A percentile compares a stretch with the other conserved stretches of the same genome.
phyloP scores from a whole-genome alignment of 345 rosid species.

The Ailanthus altissimus region DNA sequence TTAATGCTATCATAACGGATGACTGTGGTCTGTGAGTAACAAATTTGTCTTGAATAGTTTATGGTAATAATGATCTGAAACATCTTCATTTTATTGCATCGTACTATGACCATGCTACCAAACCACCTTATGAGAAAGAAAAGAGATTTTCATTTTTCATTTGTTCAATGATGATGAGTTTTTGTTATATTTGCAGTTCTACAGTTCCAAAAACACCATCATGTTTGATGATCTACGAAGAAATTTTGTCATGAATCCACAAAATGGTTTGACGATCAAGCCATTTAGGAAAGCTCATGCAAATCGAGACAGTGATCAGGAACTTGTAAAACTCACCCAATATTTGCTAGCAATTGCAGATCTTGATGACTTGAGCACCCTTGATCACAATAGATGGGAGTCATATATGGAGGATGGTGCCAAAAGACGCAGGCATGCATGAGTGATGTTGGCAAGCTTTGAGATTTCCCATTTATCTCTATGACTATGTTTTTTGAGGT shows the following conservation, averaged over 20 bases:
- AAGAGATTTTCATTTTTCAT: not conserved
- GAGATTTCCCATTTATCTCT: slow-evolving; percentile 12
- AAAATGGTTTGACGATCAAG: slow-evolving; percentile 78
- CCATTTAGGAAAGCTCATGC: slow-evolving; percentile 92
- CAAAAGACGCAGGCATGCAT: slow-evolving; percentile 74
- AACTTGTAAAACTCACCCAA: slow-evolving; percentile 80
- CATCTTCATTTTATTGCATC: not conserved
- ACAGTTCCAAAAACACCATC: slow-evolving; percentile 79
- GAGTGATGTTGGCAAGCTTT: slow-evolving; percentile 24
- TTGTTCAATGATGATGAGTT: not conserved
- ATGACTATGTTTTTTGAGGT: slow-evolving; percentile 27
- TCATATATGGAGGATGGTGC: slow-evolving; percentile 52
- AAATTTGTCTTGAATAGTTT: not conserved
- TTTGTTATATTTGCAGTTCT: slow-evolving; percentile 52
- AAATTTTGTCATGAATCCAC: slow-evolving; percentile 94
- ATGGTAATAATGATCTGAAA: not conserved
- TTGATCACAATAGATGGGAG: slow-evolving; percentile 84
- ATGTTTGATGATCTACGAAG: slow-evolving; percentile 93
- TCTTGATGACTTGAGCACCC: slow-evolving; percentile 64
- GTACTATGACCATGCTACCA: not conserved
- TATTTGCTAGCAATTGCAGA: slow-evolving; percentile 90
- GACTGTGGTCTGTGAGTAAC: not conserved
- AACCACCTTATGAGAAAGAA: not conserved
- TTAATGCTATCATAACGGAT: not conserved
- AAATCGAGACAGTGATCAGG: slow-evolving; percentile 79